Percentiles rank a stretch among this genome's conserved stretches.
phyloP scores from a whole-genome alignment of 495 filamentous ascomycete species.

The Penicillium cinerascens region DNA sequence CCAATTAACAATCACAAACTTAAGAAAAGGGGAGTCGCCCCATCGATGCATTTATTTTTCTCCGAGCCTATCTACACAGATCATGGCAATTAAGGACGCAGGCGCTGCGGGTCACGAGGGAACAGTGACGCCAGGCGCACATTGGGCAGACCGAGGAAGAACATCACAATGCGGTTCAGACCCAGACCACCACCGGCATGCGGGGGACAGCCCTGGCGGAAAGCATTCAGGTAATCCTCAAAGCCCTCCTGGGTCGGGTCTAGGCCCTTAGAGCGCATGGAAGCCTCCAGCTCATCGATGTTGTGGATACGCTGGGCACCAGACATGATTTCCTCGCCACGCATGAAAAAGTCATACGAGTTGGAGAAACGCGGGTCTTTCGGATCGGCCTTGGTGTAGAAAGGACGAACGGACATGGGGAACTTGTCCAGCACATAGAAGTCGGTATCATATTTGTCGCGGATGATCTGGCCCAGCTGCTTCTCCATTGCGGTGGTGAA shows the following conservation, averaged over 20 bases:
- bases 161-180: slow-evolving; percentile 83
- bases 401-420: slow-evolving; percentile 78
- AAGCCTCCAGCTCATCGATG: slow-evolving; percentile 61
- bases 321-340: slow-evolving; percentile 84
- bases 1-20: too few relatives aligned
- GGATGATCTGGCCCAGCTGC: slow-evolving; percentile 77
- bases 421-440: slow-evolving; percentile 93
- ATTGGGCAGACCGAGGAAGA: slow-evolving; percentile 79
- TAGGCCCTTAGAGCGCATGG: slow-evolving; percentile 68
- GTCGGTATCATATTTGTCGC: slow-evolving; percentile 80
- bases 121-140: slow-evolving; percentile 76
- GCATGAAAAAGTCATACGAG: slow-evolving; percentile 92
- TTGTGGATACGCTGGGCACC: slow-evolving; percentile 85
- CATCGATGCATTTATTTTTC: slow-evolving; percentile 20
- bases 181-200: slow-evolving; percentile 88
- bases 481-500: slow-evolving; percentile 78
- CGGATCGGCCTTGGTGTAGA: slow-evolving; percentile 83
- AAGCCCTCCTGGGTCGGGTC: slow-evolving; percentile 71
- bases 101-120: slow-evolving; percentile 77
- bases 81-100: slow-evolving; percentile 60
- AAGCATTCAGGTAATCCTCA: slow-evolving; percentile 80
- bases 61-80: slow-evolving; percentile 17
- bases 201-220: slow-evolving; percentile 71
- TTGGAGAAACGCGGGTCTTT: slow-evolving; percentile 66
- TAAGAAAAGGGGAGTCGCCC: too few relatives aligned